phyloP scores from a whole-genome alignment of 352 stramenopile genomes.

The Sclerospora graminicola region DNA sequence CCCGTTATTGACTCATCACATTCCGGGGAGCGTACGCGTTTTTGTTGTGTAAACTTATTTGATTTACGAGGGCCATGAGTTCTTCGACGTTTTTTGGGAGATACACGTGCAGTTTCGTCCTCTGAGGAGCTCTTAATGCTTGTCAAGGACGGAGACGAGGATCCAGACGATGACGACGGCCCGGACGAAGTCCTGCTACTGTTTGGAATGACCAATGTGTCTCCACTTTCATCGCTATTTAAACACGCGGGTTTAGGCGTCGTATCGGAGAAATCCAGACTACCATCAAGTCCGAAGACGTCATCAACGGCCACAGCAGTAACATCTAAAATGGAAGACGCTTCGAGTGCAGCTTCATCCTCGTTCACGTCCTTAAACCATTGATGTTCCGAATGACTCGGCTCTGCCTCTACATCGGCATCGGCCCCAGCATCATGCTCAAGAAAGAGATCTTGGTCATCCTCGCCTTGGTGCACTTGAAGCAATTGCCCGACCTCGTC shows the following conservation, averaged over 20 bases:
- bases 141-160: conserved; percentile 12
- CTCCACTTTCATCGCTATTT: conserved; percentile 22
- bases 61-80: conserved; percentile 12
- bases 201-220: conserved; percentile 14
- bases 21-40: conserved; percentile 4
- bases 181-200: conserved; percentile 3
- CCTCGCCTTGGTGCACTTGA: conserved; percentile 15
- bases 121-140: conserved; percentile 23
- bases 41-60: conserved; percentile 18
- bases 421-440: conserved; percentile 7
- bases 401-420: conserved; percentile 5
- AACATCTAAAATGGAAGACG: conserved; percentile 10
- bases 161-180: conserved; percentile 7
- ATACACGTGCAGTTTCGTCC: conserved; percentile 1
- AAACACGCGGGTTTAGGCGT: conserved; percentile 1
- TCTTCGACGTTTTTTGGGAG: conserved; percentile 12
- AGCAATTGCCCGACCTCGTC: conserved; percentile 21
- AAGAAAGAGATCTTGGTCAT: conserved; percentile 13
- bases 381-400: conserved; percentile 16
- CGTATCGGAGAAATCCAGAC: conserved; percentile 6
- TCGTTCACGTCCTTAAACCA: conserved; percentile 32
- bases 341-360: conserved; percentile 7
- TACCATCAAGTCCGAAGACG: conserved; percentile 14
- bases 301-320: conserved; percentile 13
- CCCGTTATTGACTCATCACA: neutral